Conservation (phyloP, 192 early-diverging fungal genomes). For the Rhizophagus sp. region DNA sequence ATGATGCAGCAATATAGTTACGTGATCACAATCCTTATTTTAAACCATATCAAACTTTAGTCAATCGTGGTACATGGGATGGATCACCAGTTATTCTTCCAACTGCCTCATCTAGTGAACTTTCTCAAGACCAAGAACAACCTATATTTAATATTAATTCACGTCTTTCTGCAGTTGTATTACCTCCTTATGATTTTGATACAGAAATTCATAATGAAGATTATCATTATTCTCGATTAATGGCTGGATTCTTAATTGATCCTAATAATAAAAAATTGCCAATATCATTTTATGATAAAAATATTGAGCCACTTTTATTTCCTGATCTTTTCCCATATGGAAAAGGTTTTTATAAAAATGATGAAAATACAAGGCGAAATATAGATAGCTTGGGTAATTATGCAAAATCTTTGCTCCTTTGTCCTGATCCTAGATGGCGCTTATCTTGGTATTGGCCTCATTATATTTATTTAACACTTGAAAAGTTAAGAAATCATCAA, state of each 20-base stretch:
- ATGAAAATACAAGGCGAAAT: not conserved
- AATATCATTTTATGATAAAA: not conserved
- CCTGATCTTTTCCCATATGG: not conserved
- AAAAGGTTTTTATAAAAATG: not conserved
- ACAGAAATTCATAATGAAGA: conserved; percentile 16
- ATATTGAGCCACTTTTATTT: not conserved
- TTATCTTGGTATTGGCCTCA: not conserved
- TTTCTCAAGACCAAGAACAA: not conserved
- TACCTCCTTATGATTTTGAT: conserved; percentile 4
- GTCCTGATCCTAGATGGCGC: too few species aligned
- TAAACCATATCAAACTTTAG: not conserved
- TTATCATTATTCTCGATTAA: not conserved
- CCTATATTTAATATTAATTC: not conserved
- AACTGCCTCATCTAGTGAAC: not conserved
- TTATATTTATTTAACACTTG: not conserved
- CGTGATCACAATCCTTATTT: not conserved
- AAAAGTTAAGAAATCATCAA: conserved; percentile 5
- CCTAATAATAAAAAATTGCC: not conserved
- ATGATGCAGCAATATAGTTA: not conserved
- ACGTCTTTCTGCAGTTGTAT: not conserved
- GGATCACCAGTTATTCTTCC: not conserved
- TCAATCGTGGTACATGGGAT: not conserved
- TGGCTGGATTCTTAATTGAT: not conserved
- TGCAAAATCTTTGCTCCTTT: not conserved
- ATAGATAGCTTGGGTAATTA: conserved; percentile 5